Conservation (phyloP, 306 rosid genomes). For the Acmispon strigosus region DNA sequence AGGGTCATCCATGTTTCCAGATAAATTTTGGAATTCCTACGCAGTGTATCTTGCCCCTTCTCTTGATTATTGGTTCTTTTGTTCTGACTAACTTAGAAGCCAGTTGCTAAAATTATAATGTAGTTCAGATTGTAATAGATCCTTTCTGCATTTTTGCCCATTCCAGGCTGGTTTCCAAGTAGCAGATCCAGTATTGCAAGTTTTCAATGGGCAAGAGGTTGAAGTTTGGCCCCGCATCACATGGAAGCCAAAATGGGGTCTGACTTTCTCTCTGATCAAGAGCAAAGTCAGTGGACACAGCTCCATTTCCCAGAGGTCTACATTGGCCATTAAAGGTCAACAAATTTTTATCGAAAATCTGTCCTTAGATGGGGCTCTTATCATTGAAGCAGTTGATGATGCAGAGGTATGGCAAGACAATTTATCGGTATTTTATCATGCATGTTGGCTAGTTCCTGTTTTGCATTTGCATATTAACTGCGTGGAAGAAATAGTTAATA, state of each 20-base stretch:
- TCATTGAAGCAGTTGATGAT: conserved; percentile 52
- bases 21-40: neutral
- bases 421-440: neutral
- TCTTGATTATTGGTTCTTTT: conserved; percentile 13
- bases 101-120: conserved; percentile 1
- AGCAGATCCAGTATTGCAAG: conserved; percentile 63
- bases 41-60: neutral
- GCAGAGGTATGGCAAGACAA: conserved; percentile 55
- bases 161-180: conserved; percentile 78
- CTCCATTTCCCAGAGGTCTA: conserved; percentile 78
- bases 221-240: conserved; percentile 82
- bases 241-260: conserved; percentile 97
- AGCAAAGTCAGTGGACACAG: conserved; percentile 58
- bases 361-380: conserved; percentile 79
- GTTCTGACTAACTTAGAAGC: neutral
- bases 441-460: neutral
- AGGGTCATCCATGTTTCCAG: neutral
- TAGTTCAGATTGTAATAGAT: neutral
- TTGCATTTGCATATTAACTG: conserved; percentile 7
- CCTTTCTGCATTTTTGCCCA: conserved; percentile 9
- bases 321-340: conserved; percentile 67
- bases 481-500: neutral
- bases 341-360: conserved; percentile 53
- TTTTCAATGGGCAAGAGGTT: conserved; percentile 80
- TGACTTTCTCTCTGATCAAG: conserved; percentile 57